phyloP scores from a whole-genome alignment of 177 flowering plant species.

The Tripterygium wilfordii region DNA sequence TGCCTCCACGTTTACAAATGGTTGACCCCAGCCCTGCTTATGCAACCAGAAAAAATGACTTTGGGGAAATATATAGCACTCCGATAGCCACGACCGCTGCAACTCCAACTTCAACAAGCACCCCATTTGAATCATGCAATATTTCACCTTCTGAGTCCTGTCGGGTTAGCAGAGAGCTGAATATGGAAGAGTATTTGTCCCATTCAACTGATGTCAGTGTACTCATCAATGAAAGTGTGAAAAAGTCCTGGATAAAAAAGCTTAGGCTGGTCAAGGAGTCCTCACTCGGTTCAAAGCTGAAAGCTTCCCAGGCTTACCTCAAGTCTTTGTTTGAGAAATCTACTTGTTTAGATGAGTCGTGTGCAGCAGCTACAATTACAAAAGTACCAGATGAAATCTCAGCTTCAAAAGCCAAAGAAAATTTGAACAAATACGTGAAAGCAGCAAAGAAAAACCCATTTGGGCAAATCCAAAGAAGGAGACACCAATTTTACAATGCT shows the following conservation, averaged over 20 bases:
- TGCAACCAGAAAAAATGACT: constrained; percentile 7
- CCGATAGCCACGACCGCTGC: constrained; percentile 24
- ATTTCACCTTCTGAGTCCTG: constrained; percentile 35
- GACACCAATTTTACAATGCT: constrained; percentile 4
- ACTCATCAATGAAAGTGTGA: constrained; percentile 11
- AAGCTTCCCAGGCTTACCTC: constrained; percentile 38
- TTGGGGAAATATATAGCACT: constrained; percentile 32
- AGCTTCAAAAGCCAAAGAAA: constrained; percentile 12
- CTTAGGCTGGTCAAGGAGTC: constrained; percentile 30
- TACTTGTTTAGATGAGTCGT: constrained; percentile 26
- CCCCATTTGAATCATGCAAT: constrained; percentile 43
- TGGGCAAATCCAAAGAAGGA: constrained; percentile 28
- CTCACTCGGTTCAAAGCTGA: constrained; percentile 29
- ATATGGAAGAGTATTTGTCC: constrained; percentile 22
- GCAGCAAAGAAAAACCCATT: constrained; percentile 18
- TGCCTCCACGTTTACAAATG: constrained; percentile 48
- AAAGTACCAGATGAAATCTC: constrained; percentile 24
- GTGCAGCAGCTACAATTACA: constrained; percentile 15
- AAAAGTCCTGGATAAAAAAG: constrained; percentile 34
- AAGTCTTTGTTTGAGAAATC: constrained; percentile 31
- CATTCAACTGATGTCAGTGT: constrained; percentile 9
- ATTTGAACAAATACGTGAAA: constrained; percentile 7
- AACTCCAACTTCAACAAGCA: constrained; percentile 25
- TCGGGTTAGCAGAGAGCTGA: constrained; percentile 29
- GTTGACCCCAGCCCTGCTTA: constrained; percentile 17